Percentiles rank a stretch among this genome's conserved stretches.
Evolutionary conservation across 768 basidiomycete species (phyloP).

Genomic region (Kwoniella pini): DNA sequence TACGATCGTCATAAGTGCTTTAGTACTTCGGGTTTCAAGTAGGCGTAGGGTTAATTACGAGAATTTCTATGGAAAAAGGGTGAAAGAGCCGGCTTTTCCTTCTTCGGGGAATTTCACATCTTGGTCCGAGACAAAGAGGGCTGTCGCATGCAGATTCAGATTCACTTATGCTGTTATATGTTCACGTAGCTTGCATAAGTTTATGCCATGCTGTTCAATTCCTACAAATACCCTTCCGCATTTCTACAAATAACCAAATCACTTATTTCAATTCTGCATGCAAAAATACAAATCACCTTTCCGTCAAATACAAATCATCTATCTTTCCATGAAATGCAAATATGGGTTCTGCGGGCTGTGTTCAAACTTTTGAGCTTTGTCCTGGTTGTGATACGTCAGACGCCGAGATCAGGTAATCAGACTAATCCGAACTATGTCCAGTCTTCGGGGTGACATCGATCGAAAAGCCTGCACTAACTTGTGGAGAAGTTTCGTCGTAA

Average conservation of each 20-base stretch:
- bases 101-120: slow-evolving; percentile 1
- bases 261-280: background rate
- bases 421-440: no score
- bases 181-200: background rate
- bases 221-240: no score
- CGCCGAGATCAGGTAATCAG: no score
- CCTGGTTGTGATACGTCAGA: no score
- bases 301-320: slow-evolving; percentile 1
- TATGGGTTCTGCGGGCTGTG: no score
- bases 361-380: no score
- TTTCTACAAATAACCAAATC: background rate
- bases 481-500: no score
- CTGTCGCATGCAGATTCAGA: background rate
- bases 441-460: no score
- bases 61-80: slow-evolving; percentile 3
- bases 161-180: no score
- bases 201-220: background rate
- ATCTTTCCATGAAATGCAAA: no score
- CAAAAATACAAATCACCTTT: background rate
- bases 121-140: slow-evolving; percentile 9
- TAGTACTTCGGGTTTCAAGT: slow-evolving; percentile 11
- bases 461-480: no score
- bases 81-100: slow-evolving; percentile 10
- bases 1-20: background rate
- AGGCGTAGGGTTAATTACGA: slow-evolving; percentile 2